These are phyloP conservation scores for Gyrodon lividus DNA, from an alignment of 768 basidiomycete species.

Conservation along the genomic window DNA sequence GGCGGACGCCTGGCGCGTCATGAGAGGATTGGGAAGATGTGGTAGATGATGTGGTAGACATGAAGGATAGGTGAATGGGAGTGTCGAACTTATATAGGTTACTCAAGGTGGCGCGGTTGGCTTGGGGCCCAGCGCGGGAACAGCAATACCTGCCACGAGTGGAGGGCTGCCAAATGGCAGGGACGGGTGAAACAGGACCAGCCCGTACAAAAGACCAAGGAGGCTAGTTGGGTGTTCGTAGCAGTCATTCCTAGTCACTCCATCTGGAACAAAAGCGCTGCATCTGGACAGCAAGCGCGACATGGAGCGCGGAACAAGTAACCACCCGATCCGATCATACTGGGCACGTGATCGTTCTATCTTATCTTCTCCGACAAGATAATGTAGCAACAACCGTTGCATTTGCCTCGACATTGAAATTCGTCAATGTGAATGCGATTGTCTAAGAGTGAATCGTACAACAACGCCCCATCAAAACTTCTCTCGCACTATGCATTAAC, in stretches of 20 bases:
- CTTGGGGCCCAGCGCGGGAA: slow-evolving; percentile 22
- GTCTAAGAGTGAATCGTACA: slow-evolving; percentile 30
- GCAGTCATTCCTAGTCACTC: slow-evolving; percentile 17
- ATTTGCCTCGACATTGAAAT: slow-evolving; percentile 18
- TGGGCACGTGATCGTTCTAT: slow-evolving; percentile 18
- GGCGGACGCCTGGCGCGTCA: slow-evolving; percentile 16
- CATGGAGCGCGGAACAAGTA: slow-evolving; percentile 13
- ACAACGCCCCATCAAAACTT: slow-evolving; percentile 8
- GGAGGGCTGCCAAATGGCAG: slow-evolving; percentile 12
- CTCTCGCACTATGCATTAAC: slow-evolving; percentile 1
- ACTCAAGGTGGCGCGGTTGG: slow-evolving; percentile 22
- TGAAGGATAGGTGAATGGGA: slow-evolving; percentile 14
- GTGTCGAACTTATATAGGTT: slow-evolving; percentile 32
- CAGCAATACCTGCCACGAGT: slow-evolving; percentile 8
- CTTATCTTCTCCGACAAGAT: slow-evolving; percentile 20
- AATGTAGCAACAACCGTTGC: slow-evolving; percentile 1
- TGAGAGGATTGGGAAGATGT: slow-evolving; percentile 19
- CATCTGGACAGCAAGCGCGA: slow-evolving; percentile 17
- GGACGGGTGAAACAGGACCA: slow-evolving; percentile 1
- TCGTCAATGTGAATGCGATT: slow-evolving; percentile 24
- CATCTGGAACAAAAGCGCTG: slow-evolving; percentile 22
- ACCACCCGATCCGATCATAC: background rate
- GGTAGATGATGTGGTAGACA: slow-evolving; percentile 29
- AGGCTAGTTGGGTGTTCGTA: slow-evolving; percentile 2
- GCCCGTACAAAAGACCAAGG: slow-evolving; percentile 6